phyloP scores from a whole-genome alignment of 1,284 basidiomycete species.

The Testicularia cyperi region DNA sequence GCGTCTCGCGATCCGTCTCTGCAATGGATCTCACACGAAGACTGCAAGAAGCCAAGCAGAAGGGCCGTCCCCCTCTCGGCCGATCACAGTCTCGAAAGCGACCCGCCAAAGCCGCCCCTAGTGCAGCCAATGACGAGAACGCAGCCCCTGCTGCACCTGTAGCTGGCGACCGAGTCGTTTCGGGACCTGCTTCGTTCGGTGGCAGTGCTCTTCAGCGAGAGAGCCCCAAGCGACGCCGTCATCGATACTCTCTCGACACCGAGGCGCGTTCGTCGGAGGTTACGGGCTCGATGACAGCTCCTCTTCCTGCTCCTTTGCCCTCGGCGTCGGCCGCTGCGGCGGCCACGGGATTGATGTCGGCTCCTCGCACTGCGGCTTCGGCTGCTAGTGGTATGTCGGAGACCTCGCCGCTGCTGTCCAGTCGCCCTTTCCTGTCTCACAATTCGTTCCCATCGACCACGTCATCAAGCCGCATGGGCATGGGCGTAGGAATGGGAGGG shows the following conservation, averaged over 20 bases:
- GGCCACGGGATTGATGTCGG: not conserved
- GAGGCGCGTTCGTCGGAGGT: no score
- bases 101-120: conserved; percentile 1
- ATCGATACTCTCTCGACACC: no score
- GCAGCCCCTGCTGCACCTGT: conserved; percentile 4
- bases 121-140: conserved; percentile 14
- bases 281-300: not conserved
- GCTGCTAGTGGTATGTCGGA: not conserved
- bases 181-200: no score
- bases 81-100: conserved; percentile 13
- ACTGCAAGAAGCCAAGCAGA: conserved; percentile 28
- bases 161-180: not conserved
- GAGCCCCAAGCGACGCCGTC: not conserved
- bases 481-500: no score
- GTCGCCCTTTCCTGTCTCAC: conserved; percentile 20
- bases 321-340: not conserved
- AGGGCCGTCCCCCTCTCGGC: conserved; percentile 6
- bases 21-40: conserved; percentile 30
- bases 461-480: no score
- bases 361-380: conserved; percentile 1
- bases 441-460: conserved; percentile 12
- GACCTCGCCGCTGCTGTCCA: conserved; percentile 17
- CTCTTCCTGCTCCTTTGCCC: no score
- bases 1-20: conserved; percentile 16
- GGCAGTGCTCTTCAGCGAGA: not conserved